Conservation (phyloP, 164 flowering plant species). For the Warburgia ugandensis region DNA sequence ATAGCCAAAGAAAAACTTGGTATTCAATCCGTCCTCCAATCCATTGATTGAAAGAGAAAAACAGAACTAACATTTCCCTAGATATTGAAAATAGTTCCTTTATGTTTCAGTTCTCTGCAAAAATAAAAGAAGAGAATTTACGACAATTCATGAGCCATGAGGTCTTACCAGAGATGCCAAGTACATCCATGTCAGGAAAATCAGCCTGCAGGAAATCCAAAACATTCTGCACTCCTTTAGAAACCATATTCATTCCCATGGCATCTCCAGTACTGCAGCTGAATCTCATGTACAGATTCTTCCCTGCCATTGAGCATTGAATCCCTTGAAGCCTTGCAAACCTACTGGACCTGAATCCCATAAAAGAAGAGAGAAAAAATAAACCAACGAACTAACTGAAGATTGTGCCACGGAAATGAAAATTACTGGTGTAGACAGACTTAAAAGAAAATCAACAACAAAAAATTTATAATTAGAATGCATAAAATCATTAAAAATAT, state of each 20-base stretch:
- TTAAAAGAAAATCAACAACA: no score
- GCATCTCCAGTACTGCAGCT: slow-evolving; percentile 88
- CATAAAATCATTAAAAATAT: not conserved
- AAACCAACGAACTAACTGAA: not conserved
- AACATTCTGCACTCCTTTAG: slow-evolving; percentile 92
- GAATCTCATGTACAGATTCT: slow-evolving; percentile 65
- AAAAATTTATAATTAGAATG: not conserved
- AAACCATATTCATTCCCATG: slow-evolving; percentile 97
- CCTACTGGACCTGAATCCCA: slow-evolving; percentile 65
- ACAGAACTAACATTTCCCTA: not conserved
- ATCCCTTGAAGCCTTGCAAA: slow-evolving; percentile 70
- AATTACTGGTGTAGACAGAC: no score
- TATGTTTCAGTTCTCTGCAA: not conserved
- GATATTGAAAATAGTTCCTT: not conserved
- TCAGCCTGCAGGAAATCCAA: slow-evolving; percentile 63
- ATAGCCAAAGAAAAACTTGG: not conserved
- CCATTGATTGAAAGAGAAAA: not conserved
- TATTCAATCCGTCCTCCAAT: not conserved
- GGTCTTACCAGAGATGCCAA: slow-evolving; percentile 69
- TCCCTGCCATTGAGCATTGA: slow-evolving; percentile 69
- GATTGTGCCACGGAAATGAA: not conserved
- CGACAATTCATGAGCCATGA: not conserved
- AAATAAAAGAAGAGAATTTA: not conserved
- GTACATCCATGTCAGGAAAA: slow-evolving; percentile 81
- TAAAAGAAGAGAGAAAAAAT: not conserved